Evolutionary conservation across 2,329 filamentous ascomycete genomes (phyloP), one percentile per base, ranked within the genome.

Genomic region (Davidsoniella neocaledoniae): DNA sequence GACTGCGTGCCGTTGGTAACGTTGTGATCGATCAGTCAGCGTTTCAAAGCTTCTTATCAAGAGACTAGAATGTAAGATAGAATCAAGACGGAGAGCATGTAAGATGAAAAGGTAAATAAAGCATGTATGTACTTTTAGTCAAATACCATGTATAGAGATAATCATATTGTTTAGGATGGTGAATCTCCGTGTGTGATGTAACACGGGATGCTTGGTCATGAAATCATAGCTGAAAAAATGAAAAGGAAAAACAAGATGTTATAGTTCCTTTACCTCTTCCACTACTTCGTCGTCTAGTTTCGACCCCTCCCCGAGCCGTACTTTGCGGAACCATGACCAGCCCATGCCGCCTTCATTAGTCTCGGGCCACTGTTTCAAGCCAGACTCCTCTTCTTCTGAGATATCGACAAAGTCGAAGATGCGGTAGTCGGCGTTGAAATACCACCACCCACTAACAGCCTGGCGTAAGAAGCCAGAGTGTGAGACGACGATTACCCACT

Each of bases 21-120:
- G 88, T 98, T 1, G 75, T 87, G n/a, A 96, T 98, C 63, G 88
- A 96, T 54, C 87, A 95, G 58, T 83, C 86, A 57, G 87, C 88
- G 2, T 98, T 96, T 62, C 91, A 98, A 64, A 85, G 79, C 57
- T 98, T 98, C 63, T 65, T 98, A 62, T 76, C 87, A 0, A 94
- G 91, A 64, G 29, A 33, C 29, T 33, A 33, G 29, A 33, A 23
- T 23, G 21, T 23, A 23, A 23, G 21, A 23, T 23, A 23, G 21
- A 23, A 23, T 2, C 21, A 23, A 5, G 21, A 23, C 4, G 21
- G 21, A 23, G 5, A 23, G 21, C 21, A 23, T 5, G 21, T 23
- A 23, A 39, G 16, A 39, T 7, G 12, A 21, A 23, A 36, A 33
- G 29, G 12, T 12, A 12, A 12, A 33, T 33, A 12, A 33, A 33